Percentiles rank a stretch among this genome's conserved stretches.
phyloP scores from a whole-genome alignment of 1,284 basidiomycete genomes.

The Leccinum cinnamomeum region DNA sequence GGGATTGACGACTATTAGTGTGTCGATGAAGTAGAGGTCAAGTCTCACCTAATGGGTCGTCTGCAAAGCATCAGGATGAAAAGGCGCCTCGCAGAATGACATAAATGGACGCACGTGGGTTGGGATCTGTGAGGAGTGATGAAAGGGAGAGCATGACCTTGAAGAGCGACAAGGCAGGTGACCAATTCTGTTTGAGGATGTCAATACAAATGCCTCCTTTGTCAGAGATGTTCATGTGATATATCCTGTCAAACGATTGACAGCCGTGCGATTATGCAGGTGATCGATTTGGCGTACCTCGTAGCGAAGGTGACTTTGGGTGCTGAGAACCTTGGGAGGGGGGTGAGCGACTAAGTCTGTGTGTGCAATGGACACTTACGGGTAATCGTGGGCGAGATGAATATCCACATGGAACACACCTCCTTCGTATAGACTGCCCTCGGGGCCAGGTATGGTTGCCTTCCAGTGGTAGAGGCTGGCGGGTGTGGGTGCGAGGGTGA shows the following conservation, averaged over 20 bases:
- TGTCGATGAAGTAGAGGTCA: neutral
- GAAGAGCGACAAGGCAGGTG: constrained; percentile 85
- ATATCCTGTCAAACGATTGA: constrained; percentile 59
- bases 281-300: constrained; percentile 42
- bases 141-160: constrained; percentile 89
- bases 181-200: constrained; percentile 89
- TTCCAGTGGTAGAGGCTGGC: constrained; percentile 65
- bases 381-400: constrained; percentile 74
- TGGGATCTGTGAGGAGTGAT: constrained; percentile 85
- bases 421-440: constrained; percentile 86
- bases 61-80: constrained; percentile 37
- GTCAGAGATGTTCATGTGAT: constrained; percentile 91
- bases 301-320: constrained; percentile 80
- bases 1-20: constrained; percentile 2
- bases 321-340: constrained; percentile 68
- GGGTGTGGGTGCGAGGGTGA: constrained; percentile 67
- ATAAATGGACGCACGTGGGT: constrained; percentile 64
- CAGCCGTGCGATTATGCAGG: neutral
- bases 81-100: neutral
- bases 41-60: constrained; percentile 64
- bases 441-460: constrained; percentile 77
- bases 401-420: constrained; percentile 82
- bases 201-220: constrained; percentile 75
- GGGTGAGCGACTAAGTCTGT: neutral
- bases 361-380: constrained; percentile 45